Evolutionary conservation across 2,329 filamentous ascomycete species (phyloP).

Genomic region (Colletotrichum tanaceti): DNA sequence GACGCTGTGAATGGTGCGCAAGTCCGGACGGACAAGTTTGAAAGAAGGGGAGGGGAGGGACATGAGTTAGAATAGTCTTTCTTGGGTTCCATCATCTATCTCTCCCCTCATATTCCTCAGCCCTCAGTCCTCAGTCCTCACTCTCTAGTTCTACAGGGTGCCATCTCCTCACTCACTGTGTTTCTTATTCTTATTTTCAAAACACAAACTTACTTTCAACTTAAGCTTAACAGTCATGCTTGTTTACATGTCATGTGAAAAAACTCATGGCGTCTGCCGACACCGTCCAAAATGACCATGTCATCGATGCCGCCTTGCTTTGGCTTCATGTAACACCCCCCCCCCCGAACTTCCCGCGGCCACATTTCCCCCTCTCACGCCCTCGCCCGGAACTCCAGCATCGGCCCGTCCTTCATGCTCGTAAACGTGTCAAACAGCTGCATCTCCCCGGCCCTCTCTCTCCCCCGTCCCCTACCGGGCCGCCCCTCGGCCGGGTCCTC

Average conservation of each 20-base stretch:
- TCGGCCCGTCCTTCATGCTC: conserved; percentile 76
- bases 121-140: too few species aligned
- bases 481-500: conserved; percentile 65
- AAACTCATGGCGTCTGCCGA: not conserved
- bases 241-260: not conserved
- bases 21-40: conserved; percentile 31
- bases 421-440: conserved; percentile 80
- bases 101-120: too few species aligned
- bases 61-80: not conserved
- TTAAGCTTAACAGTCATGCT: not conserved
- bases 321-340: too few species aligned
- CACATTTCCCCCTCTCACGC: too few species aligned
- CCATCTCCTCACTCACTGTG: not conserved
- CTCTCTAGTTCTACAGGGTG: too few species aligned
- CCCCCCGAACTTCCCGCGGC: too few species aligned
- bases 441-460: conserved; percentile 70
- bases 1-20: conserved; percentile 34
- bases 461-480: conserved; percentile 62
- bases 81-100: not conserved
- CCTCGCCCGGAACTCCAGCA: conserved; percentile 69
- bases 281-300: conserved; percentile 26
- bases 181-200: not conserved
- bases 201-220: not conserved
- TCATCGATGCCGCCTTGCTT: too few species aligned
- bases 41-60: too few species aligned